Evolutionary conservation across 1,284 basidiomycete species (phyloP).

Genomic region (Puccinia novopanici): DNA sequence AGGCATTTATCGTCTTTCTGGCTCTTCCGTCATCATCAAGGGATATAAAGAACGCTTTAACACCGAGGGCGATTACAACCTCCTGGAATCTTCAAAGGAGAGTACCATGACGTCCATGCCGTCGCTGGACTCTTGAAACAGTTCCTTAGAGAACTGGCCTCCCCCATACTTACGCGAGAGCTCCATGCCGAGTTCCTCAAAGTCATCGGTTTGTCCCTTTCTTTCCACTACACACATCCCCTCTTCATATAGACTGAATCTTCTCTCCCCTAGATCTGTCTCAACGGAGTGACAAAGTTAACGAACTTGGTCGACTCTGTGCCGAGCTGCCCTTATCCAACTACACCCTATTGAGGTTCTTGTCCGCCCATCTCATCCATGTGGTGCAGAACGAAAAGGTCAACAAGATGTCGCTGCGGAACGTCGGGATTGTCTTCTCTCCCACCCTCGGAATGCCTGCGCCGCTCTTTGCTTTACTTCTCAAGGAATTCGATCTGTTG

Average conservation of each 20-base stretch:
- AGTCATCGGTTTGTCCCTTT: constrained; percentile 74
- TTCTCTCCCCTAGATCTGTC: no score
- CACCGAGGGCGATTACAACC: constrained; percentile 84
- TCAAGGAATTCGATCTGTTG: constrained; percentile 46
- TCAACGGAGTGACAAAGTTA: constrained; percentile 83
- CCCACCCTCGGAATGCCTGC: constrained; percentile 92
- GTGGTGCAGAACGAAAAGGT: constrained; percentile 84
- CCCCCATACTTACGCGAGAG: constrained; percentile 85
- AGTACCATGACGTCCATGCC: constrained; percentile 92
- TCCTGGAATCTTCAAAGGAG: constrained; percentile 71
- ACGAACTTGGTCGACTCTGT: constrained; percentile 81
- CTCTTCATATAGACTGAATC: no score
- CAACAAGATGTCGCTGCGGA: constrained; percentile 99
- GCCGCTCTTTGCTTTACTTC: constrained; percentile 56
- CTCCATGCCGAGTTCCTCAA: constrained; percentile 82
- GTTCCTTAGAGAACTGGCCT: constrained; percentile 84
- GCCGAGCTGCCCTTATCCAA: constrained; percentile 84
- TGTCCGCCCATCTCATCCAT: constrained; percentile 92
- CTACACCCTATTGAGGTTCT: constrained; percentile 86
- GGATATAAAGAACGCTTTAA: constrained; percentile 90
- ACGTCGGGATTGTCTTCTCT: constrained; percentile 96
- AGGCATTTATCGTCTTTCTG: constrained; percentile 92
- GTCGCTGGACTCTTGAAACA: constrained; percentile 88
- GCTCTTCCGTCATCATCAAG: constrained; percentile 91
- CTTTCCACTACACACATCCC: no score